A percentile compares a stretch with the other conserved stretches of the same genome.
Conservation (phyloP, 306 rosid species). For the Herpetospermum pedunculosum region DNA sequence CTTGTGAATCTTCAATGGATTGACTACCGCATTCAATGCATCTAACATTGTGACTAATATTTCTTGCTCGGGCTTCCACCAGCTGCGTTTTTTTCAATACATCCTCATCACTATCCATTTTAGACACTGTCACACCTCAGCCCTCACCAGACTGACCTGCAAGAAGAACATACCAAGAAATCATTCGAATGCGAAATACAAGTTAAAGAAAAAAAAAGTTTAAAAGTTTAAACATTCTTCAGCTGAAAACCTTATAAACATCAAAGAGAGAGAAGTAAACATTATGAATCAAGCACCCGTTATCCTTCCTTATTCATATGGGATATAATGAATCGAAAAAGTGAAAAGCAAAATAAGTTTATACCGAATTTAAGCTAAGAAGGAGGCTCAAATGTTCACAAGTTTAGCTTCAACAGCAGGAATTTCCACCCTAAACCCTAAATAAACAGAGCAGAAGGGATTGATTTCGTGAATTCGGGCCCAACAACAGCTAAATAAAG, state of each 20-base stretch:
- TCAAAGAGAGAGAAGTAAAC: not conserved
- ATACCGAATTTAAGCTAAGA: not conserved
- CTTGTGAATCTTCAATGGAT: conserved; percentile 96
- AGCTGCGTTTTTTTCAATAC: conserved; percentile 36
- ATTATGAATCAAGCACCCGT: not conserved
- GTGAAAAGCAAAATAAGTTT: not conserved
- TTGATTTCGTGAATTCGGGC: no score
- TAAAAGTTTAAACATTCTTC: not conserved
- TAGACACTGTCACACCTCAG: not conserved
- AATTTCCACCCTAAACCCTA: not conserved
- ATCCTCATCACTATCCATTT: conserved; percentile 61
- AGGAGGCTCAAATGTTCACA: not conserved
- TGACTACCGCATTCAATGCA: conserved; percentile 98
- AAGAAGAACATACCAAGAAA: not conserved
- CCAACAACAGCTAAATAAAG: no score
- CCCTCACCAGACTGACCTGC: not conserved
- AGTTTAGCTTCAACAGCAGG: not conserved
- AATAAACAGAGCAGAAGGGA: not conserved
- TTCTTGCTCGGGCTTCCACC: conserved; percentile 74
- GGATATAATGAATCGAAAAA: not conserved
- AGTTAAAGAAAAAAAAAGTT: not conserved
- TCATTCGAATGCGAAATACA: not conserved
- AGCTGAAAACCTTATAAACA: not conserved
- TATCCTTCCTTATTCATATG: not conserved
- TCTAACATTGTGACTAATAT: conserved; percentile 86